Evolutionary conservation across 306 rosid genomes (phyloP), one percentile per base, ranked within the genome.

Genomic region (Trifolium subterraneum): DNA sequence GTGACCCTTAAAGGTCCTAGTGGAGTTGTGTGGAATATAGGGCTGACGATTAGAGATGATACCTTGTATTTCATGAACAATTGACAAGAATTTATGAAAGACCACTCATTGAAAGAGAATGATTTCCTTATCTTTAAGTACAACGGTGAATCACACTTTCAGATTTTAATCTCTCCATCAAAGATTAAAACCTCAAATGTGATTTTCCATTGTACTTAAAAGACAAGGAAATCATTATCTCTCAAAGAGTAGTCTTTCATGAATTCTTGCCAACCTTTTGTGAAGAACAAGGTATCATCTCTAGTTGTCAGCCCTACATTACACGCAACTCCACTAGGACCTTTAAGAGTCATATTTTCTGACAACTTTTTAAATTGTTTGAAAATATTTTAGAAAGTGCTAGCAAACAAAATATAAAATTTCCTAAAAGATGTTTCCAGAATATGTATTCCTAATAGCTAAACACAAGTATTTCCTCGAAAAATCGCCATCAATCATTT

Each of bases 281-380:
- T 71, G 27, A 91, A 84, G 85, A 74, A 83, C 67, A 75, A 9
- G 39, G 79, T 36, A 63, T 79, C 84, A 9, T 78, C 86, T 56
- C 50, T 83, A 8, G 85, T 67, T 7, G 75, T 68, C 71, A 91
- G n/a, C 61, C 80, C 88, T 39, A 91, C 78, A 18, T 70, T 80
- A 92, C 92, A 91, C 15, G 59, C 64, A 58, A 72, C 70, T 9
- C 94, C 94, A 70, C 90, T 63, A 64, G 92, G 94, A 76, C 92
- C 94, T 78, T 66, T 87, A 10, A 91, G 75, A 52, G 71, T 10
- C 62, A 84, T 90, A 48, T 65, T 67, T 35, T 74, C 77, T 0
- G 93, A 88, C 75, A 87, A 64, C 81, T 89, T 91, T 60, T 85
- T 50, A 90, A 45, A 54, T 84, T 87, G 8, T 72, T 77, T 0